Evolutionary conservation across 441 rosid species (phyloP).

Genomic region (Mallotus japonicus): DNA sequence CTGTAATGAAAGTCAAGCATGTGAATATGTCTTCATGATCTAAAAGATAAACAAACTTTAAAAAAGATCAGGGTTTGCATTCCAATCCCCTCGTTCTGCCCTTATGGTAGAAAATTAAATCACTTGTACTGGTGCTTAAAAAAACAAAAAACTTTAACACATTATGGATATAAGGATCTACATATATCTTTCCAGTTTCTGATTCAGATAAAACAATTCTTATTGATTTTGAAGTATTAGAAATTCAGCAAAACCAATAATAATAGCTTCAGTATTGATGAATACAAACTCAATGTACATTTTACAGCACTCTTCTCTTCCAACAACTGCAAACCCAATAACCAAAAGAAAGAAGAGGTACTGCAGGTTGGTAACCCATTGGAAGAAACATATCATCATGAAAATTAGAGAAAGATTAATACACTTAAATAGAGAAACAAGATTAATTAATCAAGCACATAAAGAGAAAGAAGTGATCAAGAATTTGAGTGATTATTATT

Average conservation of each 20-base stretch:
- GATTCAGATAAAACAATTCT: slow-evolving; percentile 11
- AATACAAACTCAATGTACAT: slow-evolving; percentile 16
- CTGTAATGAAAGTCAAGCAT: slow-evolving; percentile 20
- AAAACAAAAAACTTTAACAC: no score
- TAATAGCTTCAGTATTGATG: no score
- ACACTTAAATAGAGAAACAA: neutral
- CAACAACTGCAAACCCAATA: slow-evolving; percentile 16
- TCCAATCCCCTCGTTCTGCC: no score
- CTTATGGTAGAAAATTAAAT: no score
- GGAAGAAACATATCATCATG: slow-evolving; percentile 21
- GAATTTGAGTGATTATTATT: neutral
- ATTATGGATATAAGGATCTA: no score
- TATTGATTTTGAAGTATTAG: slow-evolving; percentile 5
- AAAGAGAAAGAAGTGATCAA: neutral
- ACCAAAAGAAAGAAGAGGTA: neutral
- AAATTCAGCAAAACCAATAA: neutral
- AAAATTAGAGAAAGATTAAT: neutral
- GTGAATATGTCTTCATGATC: slow-evolving; percentile 22
- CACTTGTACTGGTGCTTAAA: no score
- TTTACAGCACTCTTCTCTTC: neutral
- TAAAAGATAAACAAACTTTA: neutral
- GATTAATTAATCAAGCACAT: slow-evolving; percentile 12
- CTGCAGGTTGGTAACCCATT: neutral
- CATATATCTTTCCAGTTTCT: no score
- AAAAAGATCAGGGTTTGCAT: no score